Evolutionary conservation across 1,139 yeast species (phyloP).

Genomic region (Magnusiomyces magnusii): DNA sequence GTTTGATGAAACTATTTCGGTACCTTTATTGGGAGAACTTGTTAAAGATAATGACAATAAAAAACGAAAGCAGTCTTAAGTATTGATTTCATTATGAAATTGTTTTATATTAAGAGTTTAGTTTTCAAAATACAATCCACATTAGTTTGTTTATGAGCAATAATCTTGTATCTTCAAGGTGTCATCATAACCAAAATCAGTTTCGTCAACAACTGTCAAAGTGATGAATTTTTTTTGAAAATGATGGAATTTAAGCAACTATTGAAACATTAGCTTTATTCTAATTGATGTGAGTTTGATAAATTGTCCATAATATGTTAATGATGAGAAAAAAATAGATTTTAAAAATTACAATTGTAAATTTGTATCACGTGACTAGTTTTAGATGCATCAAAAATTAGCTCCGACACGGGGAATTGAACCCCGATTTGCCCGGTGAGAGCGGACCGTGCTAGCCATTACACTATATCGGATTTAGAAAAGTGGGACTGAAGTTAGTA

Average conservation of each 20-base stretch:
- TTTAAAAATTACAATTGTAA: not conserved
- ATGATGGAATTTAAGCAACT: too few species aligned
- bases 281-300: not conserved
- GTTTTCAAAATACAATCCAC: too few species aligned
- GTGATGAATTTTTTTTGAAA: too few species aligned
- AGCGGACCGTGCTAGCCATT: conserved; percentile 17
- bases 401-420: conserved; percentile 16
- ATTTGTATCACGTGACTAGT: not conserved
- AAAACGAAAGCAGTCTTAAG: too few species aligned
- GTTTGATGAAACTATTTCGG: conserved; percentile 1
- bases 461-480: conserved; percentile 13
- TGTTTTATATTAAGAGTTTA: too few species aligned
- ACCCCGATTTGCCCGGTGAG: conserved; percentile 17
- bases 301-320: too few species aligned
- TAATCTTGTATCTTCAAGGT: too few species aligned
- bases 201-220: too few species aligned
- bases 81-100: too few species aligned
- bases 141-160: too few species aligned
- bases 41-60: not conserved
- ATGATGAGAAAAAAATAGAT: not conserved
- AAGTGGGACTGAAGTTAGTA: not conserved
- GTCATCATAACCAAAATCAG: too few species aligned
- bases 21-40: not conserved
- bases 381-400: not conserved
- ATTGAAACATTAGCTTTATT: not conserved